Percentiles rank a stretch among this genome's conserved stretches.
Evolutionary conservation across 768 basidiomycete genomes (phyloP).

Genomic region (Cubamyces lactineus): DNA sequence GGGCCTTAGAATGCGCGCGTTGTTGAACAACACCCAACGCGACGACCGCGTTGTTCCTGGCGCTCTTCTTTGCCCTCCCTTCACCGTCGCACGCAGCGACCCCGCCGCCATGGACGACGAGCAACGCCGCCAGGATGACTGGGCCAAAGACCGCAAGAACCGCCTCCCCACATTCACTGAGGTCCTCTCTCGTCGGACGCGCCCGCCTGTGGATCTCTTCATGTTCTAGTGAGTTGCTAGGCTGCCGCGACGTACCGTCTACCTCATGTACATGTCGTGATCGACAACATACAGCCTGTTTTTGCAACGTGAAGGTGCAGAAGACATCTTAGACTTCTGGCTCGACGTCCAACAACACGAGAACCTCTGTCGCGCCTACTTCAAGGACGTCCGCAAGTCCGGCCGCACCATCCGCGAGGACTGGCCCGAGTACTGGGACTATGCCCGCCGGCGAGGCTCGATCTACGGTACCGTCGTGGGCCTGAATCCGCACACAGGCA

Average conservation of each 20-base stretch:
- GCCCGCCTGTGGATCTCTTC: conserved; percentile 96
- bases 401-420: conserved; percentile 92
- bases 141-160: conserved; percentile 69
- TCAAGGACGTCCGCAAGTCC: conserved; percentile 97
- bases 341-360: conserved; percentile 99
- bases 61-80: conserved; percentile 14
- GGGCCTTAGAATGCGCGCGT: conserved; percentile 1
- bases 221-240: conserved; percentile 89
- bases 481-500: conserved; percentile 57
- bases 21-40: conserved; percentile 24
- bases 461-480: conserved; percentile 92
- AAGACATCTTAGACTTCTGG: conserved; percentile 98
- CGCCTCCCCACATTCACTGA: conserved; percentile 88
- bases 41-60: conserved; percentile 24
- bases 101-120: conserved; percentile 37
- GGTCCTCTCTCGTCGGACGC: conserved; percentile 86
- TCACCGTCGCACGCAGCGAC: conserved; percentile 16
- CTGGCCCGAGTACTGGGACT: conserved; percentile 98
- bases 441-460: conserved; percentile 88
- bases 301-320: conserved; percentile 92
- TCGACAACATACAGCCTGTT: conserved; percentile 67
- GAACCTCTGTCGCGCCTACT: conserved; percentile 97
- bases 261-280: conserved; percentile 11
- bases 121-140: conserved; percentile 63
- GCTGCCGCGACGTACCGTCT: conserved; percentile 17